Evolutionary conservation across 108 stramenopile species (phyloP).

Genomic region (Cyclotella distinguenda): DNA sequence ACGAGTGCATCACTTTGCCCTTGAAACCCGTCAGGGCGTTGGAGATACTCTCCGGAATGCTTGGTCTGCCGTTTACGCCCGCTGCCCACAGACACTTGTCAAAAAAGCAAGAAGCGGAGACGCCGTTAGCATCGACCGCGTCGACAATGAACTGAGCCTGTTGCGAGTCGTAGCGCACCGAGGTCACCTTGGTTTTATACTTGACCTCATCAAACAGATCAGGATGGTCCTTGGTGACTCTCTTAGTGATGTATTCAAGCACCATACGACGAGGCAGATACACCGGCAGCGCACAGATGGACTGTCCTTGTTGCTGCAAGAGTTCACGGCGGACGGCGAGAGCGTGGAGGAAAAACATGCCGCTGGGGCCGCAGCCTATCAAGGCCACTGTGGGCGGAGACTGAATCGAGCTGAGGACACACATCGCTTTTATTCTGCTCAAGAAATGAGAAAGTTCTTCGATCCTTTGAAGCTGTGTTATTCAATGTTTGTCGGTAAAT

Average conservation of each 20-base stretch:
- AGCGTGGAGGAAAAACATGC: conserved; percentile 61
- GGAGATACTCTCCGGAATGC: conserved; percentile 32
- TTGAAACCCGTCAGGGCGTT: conserved; percentile 16
- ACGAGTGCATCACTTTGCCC: conserved; percentile 46
- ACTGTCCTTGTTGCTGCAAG: conserved; percentile 34
- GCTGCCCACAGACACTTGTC: conserved; percentile 74
- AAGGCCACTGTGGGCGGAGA: conserved; percentile 22
- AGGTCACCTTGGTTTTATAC: conserved; percentile 46
- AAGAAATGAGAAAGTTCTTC: no score
- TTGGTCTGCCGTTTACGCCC: conserved; percentile 46
- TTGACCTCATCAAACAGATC: conserved; percentile 51
- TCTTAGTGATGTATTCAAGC: conserved; percentile 50
- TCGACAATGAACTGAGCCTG: conserved; percentile 32
- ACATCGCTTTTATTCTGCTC: no score
- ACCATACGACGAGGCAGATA: conserved; percentile 51
- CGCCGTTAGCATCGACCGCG: conserved; percentile 12
- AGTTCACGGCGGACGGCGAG: conserved; percentile 26
- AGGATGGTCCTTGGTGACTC: conserved; percentile 46
- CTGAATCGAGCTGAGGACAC: no score
- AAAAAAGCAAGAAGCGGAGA: conserved; percentile 17
- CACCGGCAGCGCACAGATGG: conserved; percentile 34
- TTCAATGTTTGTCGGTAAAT: no score
- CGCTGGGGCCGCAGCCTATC: conserved; percentile 63
- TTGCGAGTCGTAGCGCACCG: conserved; percentile 32
- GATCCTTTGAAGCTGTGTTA: no score